A percentile compares a stretch with the other conserved stretches of the same genome.
phyloP scores from a whole-genome alignment of 352 stramenopile species.

The Phytophthora aleatoria region DNA sequence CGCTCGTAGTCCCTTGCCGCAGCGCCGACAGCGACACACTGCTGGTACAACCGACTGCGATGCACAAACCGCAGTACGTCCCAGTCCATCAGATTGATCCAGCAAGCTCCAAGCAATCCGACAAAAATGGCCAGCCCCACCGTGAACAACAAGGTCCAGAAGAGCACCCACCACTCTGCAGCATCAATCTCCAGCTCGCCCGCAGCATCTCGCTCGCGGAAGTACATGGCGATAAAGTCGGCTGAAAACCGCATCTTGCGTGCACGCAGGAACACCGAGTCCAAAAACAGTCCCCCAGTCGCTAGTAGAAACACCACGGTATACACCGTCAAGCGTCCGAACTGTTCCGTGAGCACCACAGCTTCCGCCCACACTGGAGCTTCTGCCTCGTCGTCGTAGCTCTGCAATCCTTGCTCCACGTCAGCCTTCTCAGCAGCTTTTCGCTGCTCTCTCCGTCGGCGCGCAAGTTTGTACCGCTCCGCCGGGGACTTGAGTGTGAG shows the following conservation, averaged over 20 bases:
- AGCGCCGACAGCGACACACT: slow-evolving; percentile 13
- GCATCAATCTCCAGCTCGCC: slow-evolving; percentile 51
- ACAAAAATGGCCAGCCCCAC: slow-evolving; percentile 41
- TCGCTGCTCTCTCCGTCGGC: slow-evolving; percentile 12
- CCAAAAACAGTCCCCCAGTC: slow-evolving; percentile 25
- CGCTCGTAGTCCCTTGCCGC: slow-evolving; percentile 20
- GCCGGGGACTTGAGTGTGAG: slow-evolving; percentile 31
- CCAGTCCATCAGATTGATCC: slow-evolving; percentile 65
- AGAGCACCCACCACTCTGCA: slow-evolving; percentile 45
- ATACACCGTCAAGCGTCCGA: slow-evolving; percentile 44
- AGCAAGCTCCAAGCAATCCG: slow-evolving; percentile 42
- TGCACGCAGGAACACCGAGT: slow-evolving; percentile 58
- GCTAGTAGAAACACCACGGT: slow-evolving; percentile 39
- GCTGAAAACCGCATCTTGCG: slow-evolving; percentile 60
- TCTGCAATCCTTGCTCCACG: slow-evolving; percentile 27
- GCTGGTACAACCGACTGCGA: slow-evolving; percentile 18
- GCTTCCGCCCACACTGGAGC: slow-evolving; percentile 22
- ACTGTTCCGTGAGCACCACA: slow-evolving; percentile 25
- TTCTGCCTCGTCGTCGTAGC: neutral
- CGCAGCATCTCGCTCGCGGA: slow-evolving; percentile 47
- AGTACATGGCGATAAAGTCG: slow-evolving; percentile 52
- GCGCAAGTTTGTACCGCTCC: slow-evolving; percentile 7
- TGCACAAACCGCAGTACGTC: slow-evolving; percentile 43
- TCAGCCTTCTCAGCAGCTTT: slow-evolving; percentile 14
- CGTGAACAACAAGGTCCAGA: slow-evolving; percentile 40